phyloP scores from a whole-genome alignment of 768 basidiomycete species.

The Rhodotorula sphaerocarpa region DNA sequence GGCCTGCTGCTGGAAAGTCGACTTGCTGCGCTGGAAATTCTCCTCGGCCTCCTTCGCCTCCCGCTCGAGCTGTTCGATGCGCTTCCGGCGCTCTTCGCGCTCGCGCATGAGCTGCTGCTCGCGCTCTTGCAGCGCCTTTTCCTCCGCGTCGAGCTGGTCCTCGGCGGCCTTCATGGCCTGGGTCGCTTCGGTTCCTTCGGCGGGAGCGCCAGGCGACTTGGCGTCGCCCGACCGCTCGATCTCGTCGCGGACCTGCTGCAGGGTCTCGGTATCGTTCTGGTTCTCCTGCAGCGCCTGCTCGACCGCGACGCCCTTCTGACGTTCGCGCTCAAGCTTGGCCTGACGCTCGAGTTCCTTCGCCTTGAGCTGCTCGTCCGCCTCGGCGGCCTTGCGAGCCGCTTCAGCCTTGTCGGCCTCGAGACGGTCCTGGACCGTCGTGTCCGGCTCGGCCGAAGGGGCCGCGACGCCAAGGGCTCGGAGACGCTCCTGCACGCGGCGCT shows the following conservation, averaged over 20 bases:
- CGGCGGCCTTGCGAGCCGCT: conserved; percentile 70
- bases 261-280: conserved; percentile 6
- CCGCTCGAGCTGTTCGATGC: conserved; percentile 52
- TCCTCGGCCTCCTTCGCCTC: conserved; percentile 56
- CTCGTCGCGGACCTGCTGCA: conserved; percentile 33
- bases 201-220: neutral
- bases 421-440: conserved; percentile 73
- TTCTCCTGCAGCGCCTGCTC: conserved; percentile 32
- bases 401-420: conserved; percentile 79
- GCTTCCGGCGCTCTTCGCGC: conserved; percentile 57
- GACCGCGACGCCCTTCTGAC: conserved; percentile 17
- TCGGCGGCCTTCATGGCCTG: conserved; percentile 43
- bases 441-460: conserved; percentile 48
- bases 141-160: conserved; percentile 64
- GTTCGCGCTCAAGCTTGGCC: conserved; percentile 65
- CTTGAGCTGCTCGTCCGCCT: conserved; percentile 71
- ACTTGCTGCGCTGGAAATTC: conserved; percentile 40
- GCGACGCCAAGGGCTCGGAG: conserved; percentile 75
- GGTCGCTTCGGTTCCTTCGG: conserved; percentile 6
- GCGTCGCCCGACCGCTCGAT: conserved; percentile 8
- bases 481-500: conserved; percentile 70
- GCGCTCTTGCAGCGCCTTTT: conserved; percentile 58
- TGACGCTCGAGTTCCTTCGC: conserved; percentile 65
- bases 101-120: conserved; percentile 66
- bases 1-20: conserved; percentile 15